Conservation (phyloP, 73 alveolate genomes). For the Uronychia binucleata region DNA sequence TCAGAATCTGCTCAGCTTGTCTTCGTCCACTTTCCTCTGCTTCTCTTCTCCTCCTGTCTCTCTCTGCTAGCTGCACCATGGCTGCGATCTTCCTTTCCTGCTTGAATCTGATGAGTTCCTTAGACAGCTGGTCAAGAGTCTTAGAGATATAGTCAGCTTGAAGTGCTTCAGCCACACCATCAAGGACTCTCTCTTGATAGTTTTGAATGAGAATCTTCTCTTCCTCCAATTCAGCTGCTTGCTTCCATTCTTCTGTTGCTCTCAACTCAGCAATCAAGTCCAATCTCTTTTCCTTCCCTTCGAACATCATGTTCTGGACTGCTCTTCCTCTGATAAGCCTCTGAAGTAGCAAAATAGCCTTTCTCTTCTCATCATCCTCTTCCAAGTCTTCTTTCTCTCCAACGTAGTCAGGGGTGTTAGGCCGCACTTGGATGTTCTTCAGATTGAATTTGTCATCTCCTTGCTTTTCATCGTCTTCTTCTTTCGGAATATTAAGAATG, state of each 20-base stretch:
- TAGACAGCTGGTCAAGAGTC: conserved; percentile 92
- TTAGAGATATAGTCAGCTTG: conserved; percentile 95
- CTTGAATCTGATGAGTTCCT: conserved; percentile 94
- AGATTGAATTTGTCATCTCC: conserved; percentile 7
- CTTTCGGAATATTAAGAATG: conserved; percentile 13
- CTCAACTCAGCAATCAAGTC: conserved; percentile 96
- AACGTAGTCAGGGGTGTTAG: conserved; percentile 53
- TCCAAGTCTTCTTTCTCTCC: conserved; percentile 47
- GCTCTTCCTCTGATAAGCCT: conserved; percentile 98
- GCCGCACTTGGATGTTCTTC: conserved; percentile 46
- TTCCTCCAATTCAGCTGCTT: conserved; percentile 90
- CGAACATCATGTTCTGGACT: conserved; percentile 96
- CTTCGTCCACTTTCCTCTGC: conserved; percentile 98
- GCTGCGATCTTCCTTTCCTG: conserved; percentile 96
- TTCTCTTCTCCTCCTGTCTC: conserved; percentile 98
- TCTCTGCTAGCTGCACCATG: conserved; percentile 97
- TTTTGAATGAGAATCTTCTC: conserved; percentile 89
- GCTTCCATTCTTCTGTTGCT: conserved; percentile 95
- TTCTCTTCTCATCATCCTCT: conserved; percentile 68
- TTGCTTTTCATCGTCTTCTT: conserved; percentile 43
- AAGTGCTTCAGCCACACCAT: conserved; percentile 97
- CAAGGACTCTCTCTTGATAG: conserved; percentile 94
- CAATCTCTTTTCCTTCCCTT: conserved; percentile 97
- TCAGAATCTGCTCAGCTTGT: conserved; percentile 94
- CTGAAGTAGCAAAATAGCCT: conserved; percentile 88